phyloP scores from a whole-genome alignment of 2,329 filamentous ascomycete genomes.

The Aspergillus versicolor region DNA sequence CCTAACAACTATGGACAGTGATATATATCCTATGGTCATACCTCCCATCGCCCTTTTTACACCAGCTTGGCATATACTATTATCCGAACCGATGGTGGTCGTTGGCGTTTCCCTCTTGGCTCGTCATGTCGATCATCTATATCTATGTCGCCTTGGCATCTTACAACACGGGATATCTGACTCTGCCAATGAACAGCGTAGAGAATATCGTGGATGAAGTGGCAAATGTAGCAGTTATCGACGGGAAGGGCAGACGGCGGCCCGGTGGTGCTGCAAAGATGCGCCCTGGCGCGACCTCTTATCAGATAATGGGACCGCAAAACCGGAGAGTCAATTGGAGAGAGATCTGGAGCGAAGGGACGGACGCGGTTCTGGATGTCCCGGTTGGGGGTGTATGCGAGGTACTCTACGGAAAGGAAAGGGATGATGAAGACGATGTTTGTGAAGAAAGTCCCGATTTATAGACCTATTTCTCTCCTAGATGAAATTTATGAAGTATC shows the following conservation, averaged over 20 bases:
- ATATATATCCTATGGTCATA: conserved; percentile 80
- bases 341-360: conserved; percentile 83
- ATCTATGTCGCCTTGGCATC: conserved; percentile 89
- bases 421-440: conserved; percentile 36
- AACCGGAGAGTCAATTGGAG: conserved; percentile 66
- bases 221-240: conserved; percentile 79
- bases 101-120: conserved; percentile 83
- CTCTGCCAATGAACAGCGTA: conserved; percentile 72
- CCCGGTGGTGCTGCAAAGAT: conserved; percentile 45
- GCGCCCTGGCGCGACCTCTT: conserved; percentile 41
- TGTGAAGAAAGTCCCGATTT: conserved; percentile 12
- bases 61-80: conserved; percentile 91
- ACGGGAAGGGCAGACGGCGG: conserved; percentile 63
- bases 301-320: conserved; percentile 43
- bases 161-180: conserved; percentile 89
- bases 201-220: conserved; percentile 92
- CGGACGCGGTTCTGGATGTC: conserved; percentile 96
- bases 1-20: conserved; percentile 32
- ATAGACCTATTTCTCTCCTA: not conserved
- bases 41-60: conserved; percentile 85
- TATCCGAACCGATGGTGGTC: conserved; percentile 99
- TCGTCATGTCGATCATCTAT: conserved; percentile 85
- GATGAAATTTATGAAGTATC: not conserved
- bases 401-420: conserved; percentile 74
- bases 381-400: conserved; percentile 94